phyloP scores from a whole-genome alignment of 164 flowering plant genomes.

The Umbilicus rupestris region DNA sequence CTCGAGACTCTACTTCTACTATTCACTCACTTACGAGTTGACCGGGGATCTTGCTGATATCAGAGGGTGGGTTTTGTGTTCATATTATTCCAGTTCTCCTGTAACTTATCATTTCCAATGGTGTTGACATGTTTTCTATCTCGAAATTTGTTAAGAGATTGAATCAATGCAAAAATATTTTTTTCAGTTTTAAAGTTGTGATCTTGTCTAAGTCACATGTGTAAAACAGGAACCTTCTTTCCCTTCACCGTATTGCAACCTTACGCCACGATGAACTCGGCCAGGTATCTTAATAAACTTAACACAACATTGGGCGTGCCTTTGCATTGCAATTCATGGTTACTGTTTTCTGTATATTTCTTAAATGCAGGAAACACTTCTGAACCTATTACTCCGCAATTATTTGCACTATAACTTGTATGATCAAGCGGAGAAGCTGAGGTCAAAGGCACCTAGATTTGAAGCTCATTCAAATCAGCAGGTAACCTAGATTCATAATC shows the following conservation, averaged over 20 bases:
- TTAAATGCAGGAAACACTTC: constrained; percentile 71
- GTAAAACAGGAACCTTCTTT: constrained; percentile 59
- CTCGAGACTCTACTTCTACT: constrained; percentile 76
- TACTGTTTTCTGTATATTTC: constrained; percentile 3
- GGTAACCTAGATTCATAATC: constrained; percentile 21
- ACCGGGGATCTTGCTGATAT: constrained; percentile 94
- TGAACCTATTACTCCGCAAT: constrained; percentile 77
- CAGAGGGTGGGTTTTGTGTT: constrained; percentile 53
- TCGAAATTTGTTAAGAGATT: neutral
- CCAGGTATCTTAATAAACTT: constrained; percentile 47
- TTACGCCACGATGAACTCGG: constrained; percentile 94
- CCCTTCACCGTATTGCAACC: constrained; percentile 84
- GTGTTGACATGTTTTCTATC: neutral
- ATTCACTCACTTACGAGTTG: constrained; percentile 79
- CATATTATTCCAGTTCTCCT: neutral
- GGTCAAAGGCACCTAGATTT: constrained; percentile 96
- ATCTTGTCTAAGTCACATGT: neutral
- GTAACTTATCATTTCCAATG: neutral
- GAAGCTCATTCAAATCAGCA: constrained; percentile 97
- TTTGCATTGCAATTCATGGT: neutral
- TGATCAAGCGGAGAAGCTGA: constrained; percentile 93
- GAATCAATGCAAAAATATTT: neutral
- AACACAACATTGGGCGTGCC: neutral
- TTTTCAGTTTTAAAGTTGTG: neutral
- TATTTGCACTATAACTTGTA: constrained; percentile 92